Evolutionary conservation across 2,329 filamentous ascomycete genomes (phyloP).

Genomic region (Coccinonectria pachysandricola): DNA sequence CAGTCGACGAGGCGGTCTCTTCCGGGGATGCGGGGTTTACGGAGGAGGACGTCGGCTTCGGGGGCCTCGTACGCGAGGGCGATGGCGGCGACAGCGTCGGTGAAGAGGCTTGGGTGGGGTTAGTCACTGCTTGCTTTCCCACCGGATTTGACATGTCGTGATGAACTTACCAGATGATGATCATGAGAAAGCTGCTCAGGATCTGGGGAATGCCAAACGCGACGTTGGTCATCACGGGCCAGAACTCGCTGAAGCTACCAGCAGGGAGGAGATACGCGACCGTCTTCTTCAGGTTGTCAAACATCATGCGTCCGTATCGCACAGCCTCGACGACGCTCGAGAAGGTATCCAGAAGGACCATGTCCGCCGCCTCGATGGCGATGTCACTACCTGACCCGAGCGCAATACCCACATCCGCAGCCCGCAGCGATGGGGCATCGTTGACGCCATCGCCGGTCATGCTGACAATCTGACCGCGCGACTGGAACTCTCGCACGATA

Average conservation of each 20-base stretch:
- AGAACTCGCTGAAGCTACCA: slow-evolving; percentile 64
- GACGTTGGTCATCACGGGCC: slow-evolving; percentile 66
- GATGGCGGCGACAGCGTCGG: slow-evolving; percentile 64
- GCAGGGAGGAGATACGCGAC: slow-evolving; percentile 64
- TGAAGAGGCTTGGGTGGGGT: slow-evolving; percentile 48
- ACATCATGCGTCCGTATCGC: slow-evolving; percentile 63
- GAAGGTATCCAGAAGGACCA: slow-evolving; percentile 71
- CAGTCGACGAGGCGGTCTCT: slow-evolving; percentile 65
- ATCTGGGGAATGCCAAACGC: slow-evolving; percentile 64
- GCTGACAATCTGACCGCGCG: slow-evolving; percentile 55
- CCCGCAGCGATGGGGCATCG: slow-evolving; percentile 69
- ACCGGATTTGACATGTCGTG: not conserved
- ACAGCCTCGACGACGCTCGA: slow-evolving; percentile 63
- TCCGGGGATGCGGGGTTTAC: slow-evolving; percentile 41
- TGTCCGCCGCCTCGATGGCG: slow-evolving; percentile 70
- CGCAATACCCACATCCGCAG: slow-evolving; percentile 74
- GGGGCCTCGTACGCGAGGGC: slow-evolving; percentile 67
- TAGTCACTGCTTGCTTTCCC: not conserved
- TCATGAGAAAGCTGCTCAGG: slow-evolving; percentile 64
- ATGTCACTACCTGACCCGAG: slow-evolving; percentile 75
- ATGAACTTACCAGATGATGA: slow-evolving; percentile 44
- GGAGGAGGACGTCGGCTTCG: slow-evolving; percentile 42
- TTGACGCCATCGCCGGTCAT: slow-evolving; percentile 88
- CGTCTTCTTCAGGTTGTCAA: slow-evolving; percentile 66
- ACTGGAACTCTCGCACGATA: slow-evolving; percentile 67